These are phyloP conservation scores for Corymbia maculata DNA, from an alignment of 345 rosid genomes.

Conservation along the genomic window DNA sequence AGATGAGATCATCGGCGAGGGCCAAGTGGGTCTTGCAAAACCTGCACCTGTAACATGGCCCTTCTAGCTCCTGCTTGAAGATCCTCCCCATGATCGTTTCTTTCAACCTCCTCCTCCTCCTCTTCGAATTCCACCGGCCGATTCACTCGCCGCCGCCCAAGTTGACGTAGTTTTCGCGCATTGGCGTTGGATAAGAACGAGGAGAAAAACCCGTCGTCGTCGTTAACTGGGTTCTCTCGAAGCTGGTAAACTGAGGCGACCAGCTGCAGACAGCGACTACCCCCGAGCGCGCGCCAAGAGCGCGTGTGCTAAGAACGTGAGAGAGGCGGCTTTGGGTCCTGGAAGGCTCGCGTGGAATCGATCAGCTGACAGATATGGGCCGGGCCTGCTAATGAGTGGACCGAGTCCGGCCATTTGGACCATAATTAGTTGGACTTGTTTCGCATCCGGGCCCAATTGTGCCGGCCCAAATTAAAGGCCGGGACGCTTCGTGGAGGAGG, in stretches of 20 bases:
- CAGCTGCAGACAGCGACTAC: not conserved
- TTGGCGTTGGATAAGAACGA: not conserved
- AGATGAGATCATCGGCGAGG: conserved; percentile 55
- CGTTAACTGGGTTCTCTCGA: not conserved
- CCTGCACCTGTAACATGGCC: conserved; percentile 88
- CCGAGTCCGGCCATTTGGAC: not conserved
- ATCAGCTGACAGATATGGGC: not conserved
- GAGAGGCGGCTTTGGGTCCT: not conserved
- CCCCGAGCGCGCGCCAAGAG: not conserved
- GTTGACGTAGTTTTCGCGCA: too few relatives aligned
- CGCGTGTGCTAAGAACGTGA: not conserved
- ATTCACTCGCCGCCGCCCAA: not conserved
- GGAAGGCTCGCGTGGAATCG: not conserved
- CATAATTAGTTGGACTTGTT: not conserved
- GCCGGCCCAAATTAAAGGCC: not conserved
- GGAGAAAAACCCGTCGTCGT: not conserved
- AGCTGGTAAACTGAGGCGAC: not conserved
- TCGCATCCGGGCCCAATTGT: not conserved
- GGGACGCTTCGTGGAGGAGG: not conserved
- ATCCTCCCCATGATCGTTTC: conserved; percentile 55
- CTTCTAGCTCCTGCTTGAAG: conserved; percentile 82
- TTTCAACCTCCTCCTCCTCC: not conserved
- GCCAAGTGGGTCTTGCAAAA: conserved; percentile 81
- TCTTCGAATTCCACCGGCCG: not conserved
- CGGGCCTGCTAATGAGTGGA: not conserved